Percentiles rank a stretch among this genome's conserved stretches.
phyloP scores from a whole-genome alignment of 2,329 filamentous ascomycete species.

The Paradendryphiella salina region DNA sequence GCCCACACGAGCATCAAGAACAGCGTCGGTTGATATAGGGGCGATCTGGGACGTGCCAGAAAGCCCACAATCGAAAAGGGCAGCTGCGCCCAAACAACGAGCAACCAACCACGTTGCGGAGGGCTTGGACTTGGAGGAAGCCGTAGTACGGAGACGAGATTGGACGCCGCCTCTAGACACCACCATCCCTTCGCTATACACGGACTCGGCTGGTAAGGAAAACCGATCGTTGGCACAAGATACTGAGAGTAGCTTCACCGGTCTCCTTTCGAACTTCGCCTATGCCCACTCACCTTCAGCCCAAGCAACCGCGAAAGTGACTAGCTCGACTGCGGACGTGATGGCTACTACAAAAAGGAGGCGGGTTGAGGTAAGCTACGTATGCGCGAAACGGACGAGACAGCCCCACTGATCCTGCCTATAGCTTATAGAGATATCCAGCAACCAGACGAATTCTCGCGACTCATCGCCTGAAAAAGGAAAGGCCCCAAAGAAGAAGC shows the following conservation, averaged over 20 bases:
- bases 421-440: slow-evolving; percentile 35
- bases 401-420: not conserved
- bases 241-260: slow-evolving; percentile 25
- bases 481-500: slow-evolving; percentile 46
- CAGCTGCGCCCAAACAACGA: slow-evolving; percentile 16
- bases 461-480: slow-evolving; percentile 37
- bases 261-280: slow-evolving; percentile 36
- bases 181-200: slow-evolving; percentile 10
- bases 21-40: not conserved
- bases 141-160: slow-evolving; percentile 35
- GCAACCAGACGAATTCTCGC: slow-evolving; percentile 25
- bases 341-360: slow-evolving; percentile 32
- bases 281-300: slow-evolving; percentile 26
- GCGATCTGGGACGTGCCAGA: slow-evolving; percentile 34
- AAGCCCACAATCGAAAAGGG: slow-evolving; percentile 25
- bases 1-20: not conserved
- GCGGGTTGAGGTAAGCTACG: slow-evolving; percentile 31
- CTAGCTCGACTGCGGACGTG: slow-evolving; percentile 6
- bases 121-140: slow-evolving; percentile 35
- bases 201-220: slow-evolving; percentile 31
- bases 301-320: slow-evolving; percentile 5
- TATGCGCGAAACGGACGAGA: not conserved
- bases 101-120: slow-evolving; percentile 12
- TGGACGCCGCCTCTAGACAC: slow-evolving; percentile 47
- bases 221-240: slow-evolving; percentile 19